phyloP scores from a whole-genome alignment of 306 rosid species.

The Leucaena leucocephala region DNA sequence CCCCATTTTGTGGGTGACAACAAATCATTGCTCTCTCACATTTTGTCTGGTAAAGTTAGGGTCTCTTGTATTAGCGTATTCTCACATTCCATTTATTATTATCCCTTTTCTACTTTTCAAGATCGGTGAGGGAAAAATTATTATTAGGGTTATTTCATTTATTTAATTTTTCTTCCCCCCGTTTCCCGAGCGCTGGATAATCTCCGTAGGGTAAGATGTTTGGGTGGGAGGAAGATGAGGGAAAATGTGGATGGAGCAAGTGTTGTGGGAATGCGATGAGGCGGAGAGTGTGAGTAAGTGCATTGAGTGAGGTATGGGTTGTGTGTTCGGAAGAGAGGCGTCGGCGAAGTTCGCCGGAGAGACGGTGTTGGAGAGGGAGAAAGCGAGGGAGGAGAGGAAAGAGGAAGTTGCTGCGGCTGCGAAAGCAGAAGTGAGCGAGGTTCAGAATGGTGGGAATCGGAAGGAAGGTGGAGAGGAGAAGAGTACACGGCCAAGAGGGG shows the following conservation, averaged over 20 bases:
- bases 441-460: slow-evolving; percentile 50
- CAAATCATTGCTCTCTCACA: slow-evolving; percentile 80
- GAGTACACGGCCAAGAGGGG: slow-evolving; percentile 56
- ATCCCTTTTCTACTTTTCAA: slow-evolving; percentile 41
- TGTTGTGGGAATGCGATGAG: slow-evolving; percentile 35
- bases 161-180: not conserved
- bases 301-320: slow-evolving; percentile 72
- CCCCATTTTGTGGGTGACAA: slow-evolving; percentile 74
- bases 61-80: slow-evolving; percentile 49
- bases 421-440: slow-evolving; percentile 42
- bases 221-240: slow-evolving; percentile 43
- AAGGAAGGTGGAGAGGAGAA: slow-evolving; percentile 60
- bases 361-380: slow-evolving; percentile 36
- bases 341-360: slow-evolving; percentile 39
- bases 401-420: slow-evolving; percentile 45
- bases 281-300: slow-evolving; percentile 49
- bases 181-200: not conserved
- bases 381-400: slow-evolving; percentile 40
- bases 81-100: slow-evolving; percentile 39
- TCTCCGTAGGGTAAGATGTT: slow-evolving; percentile 26
- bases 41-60: slow-evolving; percentile 80
- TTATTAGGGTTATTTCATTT: slow-evolving; percentile 59
- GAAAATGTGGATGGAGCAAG: slow-evolving; percentile 45
- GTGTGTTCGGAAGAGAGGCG: slow-evolving; percentile 72
- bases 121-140: slow-evolving; percentile 30